Conservation (phyloP, 805 yeast species). For the Naumovozyma dairenensis region DNA sequence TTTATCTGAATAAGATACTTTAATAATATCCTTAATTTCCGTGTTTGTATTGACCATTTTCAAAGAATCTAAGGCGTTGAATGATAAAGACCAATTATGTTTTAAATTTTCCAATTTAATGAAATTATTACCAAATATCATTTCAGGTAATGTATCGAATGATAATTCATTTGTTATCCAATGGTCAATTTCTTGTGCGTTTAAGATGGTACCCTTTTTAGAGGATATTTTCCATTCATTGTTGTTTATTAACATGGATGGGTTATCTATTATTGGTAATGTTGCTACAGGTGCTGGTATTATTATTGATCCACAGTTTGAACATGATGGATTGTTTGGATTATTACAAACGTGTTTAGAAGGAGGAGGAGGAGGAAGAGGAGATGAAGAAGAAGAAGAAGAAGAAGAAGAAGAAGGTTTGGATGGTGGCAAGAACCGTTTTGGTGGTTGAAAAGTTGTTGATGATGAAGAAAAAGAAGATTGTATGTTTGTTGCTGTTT, state of each 20-base stretch:
- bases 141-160: constrained; percentile 80
- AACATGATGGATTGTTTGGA: constrained; percentile 40
- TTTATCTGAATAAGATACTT: constrained; percentile 79
- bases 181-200: constrained; percentile 60
- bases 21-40: constrained; percentile 47
- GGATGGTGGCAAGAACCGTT: neutral
- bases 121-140: constrained; percentile 85
- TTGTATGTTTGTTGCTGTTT: constrained; percentile 1
- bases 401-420: constrained; percentile 1
- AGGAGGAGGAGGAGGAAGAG: constrained; percentile 1
- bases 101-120: constrained; percentile 41
- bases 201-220: constrained; percentile 65
- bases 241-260: constrained; percentile 50
- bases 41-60: constrained; percentile 42
- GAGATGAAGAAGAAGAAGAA: neutral
- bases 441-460: constrained; percentile 1
- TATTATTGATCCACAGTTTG: constrained; percentile 59
- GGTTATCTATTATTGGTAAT: constrained; percentile 52
- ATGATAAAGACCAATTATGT: constrained; percentile 41
- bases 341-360: constrained; percentile 22
- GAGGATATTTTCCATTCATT: constrained; percentile 77
- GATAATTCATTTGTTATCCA: constrained; percentile 44
- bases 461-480: no score
- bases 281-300: constrained; percentile 69
- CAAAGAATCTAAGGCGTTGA: constrained; percentile 67